phyloP scores from a whole-genome alignment of 495 filamentous ascomycete species.

The Xylaria acuta region DNA sequence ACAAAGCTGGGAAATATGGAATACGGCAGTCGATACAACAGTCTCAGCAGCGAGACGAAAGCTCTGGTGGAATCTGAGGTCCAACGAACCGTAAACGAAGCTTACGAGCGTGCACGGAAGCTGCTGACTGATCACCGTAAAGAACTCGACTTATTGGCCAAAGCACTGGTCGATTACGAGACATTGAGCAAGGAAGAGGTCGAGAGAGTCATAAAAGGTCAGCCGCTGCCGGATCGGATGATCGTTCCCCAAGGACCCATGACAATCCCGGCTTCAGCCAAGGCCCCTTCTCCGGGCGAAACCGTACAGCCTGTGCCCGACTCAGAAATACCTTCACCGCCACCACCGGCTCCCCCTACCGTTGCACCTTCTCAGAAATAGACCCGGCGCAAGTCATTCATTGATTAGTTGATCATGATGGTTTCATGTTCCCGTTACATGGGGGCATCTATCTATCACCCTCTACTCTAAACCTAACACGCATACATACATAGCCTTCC shows the following conservation, averaged over 20 bases:
- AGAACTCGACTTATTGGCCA: conserved; percentile 84
- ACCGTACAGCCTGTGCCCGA: conserved; percentile 32
- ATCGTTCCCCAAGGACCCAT: conserved; percentile 56
- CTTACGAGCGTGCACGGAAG: conserved; percentile 71
- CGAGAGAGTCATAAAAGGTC: conserved; percentile 82
- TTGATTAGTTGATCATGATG: conserved; percentile 2
- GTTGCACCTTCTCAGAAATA: conserved; percentile 13
- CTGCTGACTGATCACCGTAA: conserved; percentile 74
- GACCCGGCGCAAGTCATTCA: background rate
- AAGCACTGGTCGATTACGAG: conserved; percentile 93
- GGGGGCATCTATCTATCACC: background rate
- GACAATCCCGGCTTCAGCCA: conserved; percentile 49
- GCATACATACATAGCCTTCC: conserved; percentile 1
- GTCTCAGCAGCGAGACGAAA: conserved; percentile 82
- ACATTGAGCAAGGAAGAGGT: conserved; percentile 88
- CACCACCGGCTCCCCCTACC: conserved; percentile 27
- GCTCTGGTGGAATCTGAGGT: conserved; percentile 86
- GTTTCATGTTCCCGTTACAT: conserved; percentile 7
- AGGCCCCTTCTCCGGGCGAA: conserved; percentile 35
- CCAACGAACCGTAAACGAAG: conserved; percentile 81
- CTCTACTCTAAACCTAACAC: background rate
- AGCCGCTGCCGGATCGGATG: conserved; percentile 69
- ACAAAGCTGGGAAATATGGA: conserved; percentile 89
- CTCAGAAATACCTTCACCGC: conserved; percentile 25
- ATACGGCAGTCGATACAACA: conserved; percentile 76